Percentiles rank a stretch among this genome's conserved stretches.
These are phyloP conservation scores for Diplodia seriata DNA, from an alignment of 2,329 filamentous ascomycete genomes.

Conservation along the genomic window DNA sequence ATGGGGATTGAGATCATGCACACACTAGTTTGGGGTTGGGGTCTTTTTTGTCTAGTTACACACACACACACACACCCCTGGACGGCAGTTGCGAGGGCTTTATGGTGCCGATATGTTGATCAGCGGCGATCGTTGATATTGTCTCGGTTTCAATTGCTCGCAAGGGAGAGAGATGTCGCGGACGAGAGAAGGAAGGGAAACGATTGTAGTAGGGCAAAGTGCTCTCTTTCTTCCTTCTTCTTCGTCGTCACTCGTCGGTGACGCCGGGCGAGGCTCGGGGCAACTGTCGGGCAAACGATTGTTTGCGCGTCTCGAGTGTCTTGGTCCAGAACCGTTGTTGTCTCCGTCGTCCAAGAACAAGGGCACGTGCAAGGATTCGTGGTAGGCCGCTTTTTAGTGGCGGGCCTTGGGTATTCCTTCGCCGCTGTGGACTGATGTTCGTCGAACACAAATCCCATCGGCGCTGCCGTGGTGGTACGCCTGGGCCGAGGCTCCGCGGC, in stretches of 20 bases:
- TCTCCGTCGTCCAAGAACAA: background rate
- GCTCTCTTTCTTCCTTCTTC: too few species aligned
- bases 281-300: background rate
- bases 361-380: background rate
- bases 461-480: background rate
- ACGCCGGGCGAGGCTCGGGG: background rate
- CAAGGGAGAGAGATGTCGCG: background rate
- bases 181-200: background rate
- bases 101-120: background rate
- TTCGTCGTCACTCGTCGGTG: too few species aligned
- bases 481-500: background rate
- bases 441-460: too few species aligned
- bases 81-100: background rate
- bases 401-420: background rate
- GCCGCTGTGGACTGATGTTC: background rate
- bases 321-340: background rate
- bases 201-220: background rate
- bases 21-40: too few species aligned
- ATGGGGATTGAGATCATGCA: too few species aligned
- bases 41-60: background rate
- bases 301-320: background rate
- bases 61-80: background rate
- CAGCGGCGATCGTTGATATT: background rate
- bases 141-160: background rate
- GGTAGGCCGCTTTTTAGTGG: background rate